These are phyloP conservation scores for Stachybotrys chartarum DNA, from an alignment of 2,329 filamentous ascomycete species.

Conservation along the genomic window DNA sequence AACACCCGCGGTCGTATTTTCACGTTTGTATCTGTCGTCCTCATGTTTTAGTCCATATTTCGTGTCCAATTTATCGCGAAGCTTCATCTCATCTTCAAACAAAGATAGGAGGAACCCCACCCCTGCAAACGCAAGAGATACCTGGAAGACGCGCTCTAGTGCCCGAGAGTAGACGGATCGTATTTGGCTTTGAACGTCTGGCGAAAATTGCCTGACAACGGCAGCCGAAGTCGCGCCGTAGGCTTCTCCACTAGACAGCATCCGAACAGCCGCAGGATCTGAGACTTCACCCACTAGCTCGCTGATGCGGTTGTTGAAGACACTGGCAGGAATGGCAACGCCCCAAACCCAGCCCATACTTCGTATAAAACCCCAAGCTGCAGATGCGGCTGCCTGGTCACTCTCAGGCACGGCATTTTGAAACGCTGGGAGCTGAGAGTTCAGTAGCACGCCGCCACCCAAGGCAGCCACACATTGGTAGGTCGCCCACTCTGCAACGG, in stretches of 20 bases:
- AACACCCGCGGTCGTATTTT: no score
- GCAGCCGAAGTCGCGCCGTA: not conserved
- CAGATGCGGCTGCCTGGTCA: not conserved
- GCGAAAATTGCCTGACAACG: not conserved
- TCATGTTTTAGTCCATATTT: slow-evolving; percentile 1
- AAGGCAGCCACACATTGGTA: not conserved
- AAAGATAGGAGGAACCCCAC: not conserved
- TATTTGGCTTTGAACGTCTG: not conserved
- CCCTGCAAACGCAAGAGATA: not conserved
- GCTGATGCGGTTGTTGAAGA: slow-evolving; percentile 1
- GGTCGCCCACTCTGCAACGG: not conserved
- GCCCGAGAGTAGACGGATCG: not conserved
- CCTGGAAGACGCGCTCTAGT: not conserved
- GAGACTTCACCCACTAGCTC: not conserved
- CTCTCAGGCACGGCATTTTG: not conserved
- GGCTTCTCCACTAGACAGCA: not conserved
- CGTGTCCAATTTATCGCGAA: not conserved
- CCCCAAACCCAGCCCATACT: not conserved
- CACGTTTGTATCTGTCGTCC: not conserved
- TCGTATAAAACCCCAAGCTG: not conserved
- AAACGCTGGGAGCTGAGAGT: not conserved
- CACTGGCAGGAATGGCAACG: not conserved
- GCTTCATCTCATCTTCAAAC: not conserved
- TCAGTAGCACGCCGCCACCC: not conserved
- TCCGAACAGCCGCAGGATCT: not conserved